Evolutionary conservation across 1,139 yeast species (phyloP).

Genomic region (Kluyveromyces sp.): DNA sequence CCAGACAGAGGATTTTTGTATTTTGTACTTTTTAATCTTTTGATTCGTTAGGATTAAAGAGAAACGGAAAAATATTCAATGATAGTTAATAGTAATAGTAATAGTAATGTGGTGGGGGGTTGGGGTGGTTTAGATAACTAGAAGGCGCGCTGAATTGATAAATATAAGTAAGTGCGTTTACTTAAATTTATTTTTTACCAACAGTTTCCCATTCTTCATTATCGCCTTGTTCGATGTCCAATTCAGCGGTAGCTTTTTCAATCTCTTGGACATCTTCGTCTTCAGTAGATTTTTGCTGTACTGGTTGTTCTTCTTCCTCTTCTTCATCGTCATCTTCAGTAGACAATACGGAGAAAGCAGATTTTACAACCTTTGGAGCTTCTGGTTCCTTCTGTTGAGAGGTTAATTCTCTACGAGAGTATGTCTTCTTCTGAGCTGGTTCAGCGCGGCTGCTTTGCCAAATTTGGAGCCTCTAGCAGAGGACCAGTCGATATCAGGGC

Average conservation of each 20-base stretch:
- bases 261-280: conserved; percentile 29
- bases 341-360: conserved; percentile 59
- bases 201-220: conserved; percentile 62
- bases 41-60: not conserved
- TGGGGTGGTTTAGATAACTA: not conserved
- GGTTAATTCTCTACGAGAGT: not conserved
- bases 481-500: conserved; percentile 36
- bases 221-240: conserved; percentile 23
- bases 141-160: not conserved
- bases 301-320: conserved; percentile 25
- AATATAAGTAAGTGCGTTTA: not conserved
- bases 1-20: not conserved
- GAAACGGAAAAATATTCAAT: not conserved
- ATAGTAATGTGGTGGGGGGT: not conserved
- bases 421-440: not conserved
- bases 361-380: conserved; percentile 43
- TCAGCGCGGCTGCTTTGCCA: conserved; percentile 28
- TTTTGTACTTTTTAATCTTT: not conserved
- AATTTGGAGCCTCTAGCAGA: conserved; percentile 35
- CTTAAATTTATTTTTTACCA: conserved; percentile 34
- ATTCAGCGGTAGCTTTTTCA: conserved; percentile 39
- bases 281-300: conserved; percentile 6
- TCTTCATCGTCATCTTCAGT: conserved; percentile 59
- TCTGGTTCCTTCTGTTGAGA: conserved; percentile 33
- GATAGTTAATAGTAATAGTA: not conserved